Evolutionary conservation across 495 filamentous ascomycete genomes (phyloP).

Genomic region (Hypoxylon lienhwacheense): DNA sequence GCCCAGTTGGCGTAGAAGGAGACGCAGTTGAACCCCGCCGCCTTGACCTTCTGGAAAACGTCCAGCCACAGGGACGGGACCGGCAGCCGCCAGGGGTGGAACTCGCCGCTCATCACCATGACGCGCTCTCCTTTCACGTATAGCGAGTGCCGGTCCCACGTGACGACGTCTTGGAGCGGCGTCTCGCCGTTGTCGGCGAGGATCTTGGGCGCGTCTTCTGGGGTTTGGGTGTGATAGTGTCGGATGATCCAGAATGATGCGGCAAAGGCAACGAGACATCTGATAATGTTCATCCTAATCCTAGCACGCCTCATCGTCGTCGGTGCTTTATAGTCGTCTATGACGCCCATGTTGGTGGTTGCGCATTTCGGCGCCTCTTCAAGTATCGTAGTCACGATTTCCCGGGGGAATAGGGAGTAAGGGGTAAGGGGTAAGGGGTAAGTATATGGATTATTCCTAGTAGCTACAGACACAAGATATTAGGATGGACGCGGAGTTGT

Average conservation of each 20-base stretch:
- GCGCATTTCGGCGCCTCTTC: not conserved
- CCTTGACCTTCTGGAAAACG: conserved; percentile 77
- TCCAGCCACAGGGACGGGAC: conserved; percentile 73
- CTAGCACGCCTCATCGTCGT: not conserved
- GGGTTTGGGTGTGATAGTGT: conserved; percentile 2
- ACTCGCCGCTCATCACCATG: conserved; percentile 72
- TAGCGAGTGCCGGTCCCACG: conserved; percentile 73
- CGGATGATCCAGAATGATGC: conserved; percentile 7
- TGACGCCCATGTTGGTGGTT: conserved; percentile 3
- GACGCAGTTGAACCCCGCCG: conserved; percentile 72
- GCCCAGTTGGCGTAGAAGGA: conserved; percentile 80
- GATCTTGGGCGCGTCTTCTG: not conserved
- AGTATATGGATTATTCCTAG: too few species aligned
- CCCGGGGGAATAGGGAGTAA: too few species aligned
- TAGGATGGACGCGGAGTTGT: too few species aligned
- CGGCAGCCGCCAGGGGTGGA: conserved; percentile 74
- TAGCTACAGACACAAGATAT: too few species aligned
- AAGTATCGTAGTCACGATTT: too few species aligned
- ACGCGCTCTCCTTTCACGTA: conserved; percentile 70
- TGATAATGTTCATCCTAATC: not conserved
- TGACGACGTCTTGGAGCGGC: conserved; percentile 45
- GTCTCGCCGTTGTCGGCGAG: not conserved
- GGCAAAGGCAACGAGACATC: not conserved
- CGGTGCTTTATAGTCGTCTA: not conserved
- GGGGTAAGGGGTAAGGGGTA: too few species aligned